Percentiles rank a stretch among this genome's conserved stretches.
These are phyloP conservation scores for Xylaria venustula DNA, from an alignment of 495 filamentous ascomycete species.

Conservation along the genomic window DNA sequence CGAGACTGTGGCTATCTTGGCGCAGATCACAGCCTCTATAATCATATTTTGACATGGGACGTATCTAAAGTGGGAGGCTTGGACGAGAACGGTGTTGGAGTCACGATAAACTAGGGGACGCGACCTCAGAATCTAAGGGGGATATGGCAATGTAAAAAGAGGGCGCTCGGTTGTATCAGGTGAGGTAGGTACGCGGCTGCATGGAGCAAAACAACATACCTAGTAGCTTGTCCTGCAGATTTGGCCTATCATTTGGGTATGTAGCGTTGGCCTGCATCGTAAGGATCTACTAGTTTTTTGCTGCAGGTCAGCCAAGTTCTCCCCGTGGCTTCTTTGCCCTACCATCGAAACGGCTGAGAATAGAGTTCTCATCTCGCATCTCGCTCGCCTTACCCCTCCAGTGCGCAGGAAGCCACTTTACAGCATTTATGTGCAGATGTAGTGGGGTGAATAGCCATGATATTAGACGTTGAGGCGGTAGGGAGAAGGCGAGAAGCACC, in stretches of 20 bases:
- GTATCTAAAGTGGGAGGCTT: neutral
- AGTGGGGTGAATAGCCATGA: neutral
- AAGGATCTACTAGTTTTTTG: neutral
- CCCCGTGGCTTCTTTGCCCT: neutral
- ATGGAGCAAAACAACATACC: neutral
- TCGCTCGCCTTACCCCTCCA: constrained; percentile 9
- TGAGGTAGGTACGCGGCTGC: constrained; percentile 10
- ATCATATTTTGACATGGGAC: neutral
- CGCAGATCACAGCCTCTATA: constrained; percentile 4
- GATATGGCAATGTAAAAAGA: neutral
- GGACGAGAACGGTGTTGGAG: neutral
- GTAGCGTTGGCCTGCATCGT: neutral
- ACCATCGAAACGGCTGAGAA: neutral
- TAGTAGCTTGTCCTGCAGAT: neutral
- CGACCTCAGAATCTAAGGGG: neutral
- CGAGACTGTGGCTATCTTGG: constrained; percentile 7
- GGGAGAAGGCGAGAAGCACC: constrained; percentile 2
- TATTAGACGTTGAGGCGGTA: neutral
- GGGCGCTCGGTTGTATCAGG: constrained; percentile 10
- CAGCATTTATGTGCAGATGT: neutral
- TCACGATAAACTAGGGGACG: neutral
- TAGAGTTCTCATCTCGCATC: constrained; percentile 10
- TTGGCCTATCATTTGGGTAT: neutral
- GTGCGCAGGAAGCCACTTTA: neutral
- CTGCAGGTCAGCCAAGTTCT: neutral